phyloP scores from a whole-genome alignment of 495 filamentous ascomycete species.

The Talaromyces ruber region DNA sequence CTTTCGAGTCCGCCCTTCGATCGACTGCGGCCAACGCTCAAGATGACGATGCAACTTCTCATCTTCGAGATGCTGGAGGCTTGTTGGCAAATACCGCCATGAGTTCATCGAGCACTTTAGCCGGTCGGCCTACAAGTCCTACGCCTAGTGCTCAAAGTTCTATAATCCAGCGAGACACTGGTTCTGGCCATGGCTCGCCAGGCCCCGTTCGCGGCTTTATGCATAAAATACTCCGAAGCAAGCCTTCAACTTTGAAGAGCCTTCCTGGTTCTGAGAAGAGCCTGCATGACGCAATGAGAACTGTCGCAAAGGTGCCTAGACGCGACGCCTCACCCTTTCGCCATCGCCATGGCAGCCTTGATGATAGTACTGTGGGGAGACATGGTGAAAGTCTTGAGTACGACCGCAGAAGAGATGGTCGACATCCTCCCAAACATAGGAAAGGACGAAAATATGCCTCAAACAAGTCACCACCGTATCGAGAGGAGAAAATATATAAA shows the following conservation, averaged over 20 bases:
- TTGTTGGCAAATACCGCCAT: conserved; percentile 33
- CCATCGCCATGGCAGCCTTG: conserved; percentile 35
- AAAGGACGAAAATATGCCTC: conserved; percentile 23
- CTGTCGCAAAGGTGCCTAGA: conserved; percentile 32
- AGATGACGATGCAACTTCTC: conserved; percentile 49
- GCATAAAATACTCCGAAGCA: conserved; percentile 52
- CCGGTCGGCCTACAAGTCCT: conserved; percentile 61
- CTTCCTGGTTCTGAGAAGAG: conserved; percentile 40
- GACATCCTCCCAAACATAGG: conserved; percentile 18
- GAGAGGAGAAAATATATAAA: conserved; percentile 43
- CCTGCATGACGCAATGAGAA: conserved; percentile 33
- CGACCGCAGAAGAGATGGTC: conserved; percentile 37
- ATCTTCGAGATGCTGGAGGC: conserved; percentile 34
- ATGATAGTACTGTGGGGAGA: conserved; percentile 18
- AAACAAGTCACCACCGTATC: conserved; percentile 19
- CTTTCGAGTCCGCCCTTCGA: conserved; percentile 36
- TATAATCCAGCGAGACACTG: conserved; percentile 33
- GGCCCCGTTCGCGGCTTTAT: conserved; percentile 59
- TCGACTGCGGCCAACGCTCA: conserved; percentile 50
- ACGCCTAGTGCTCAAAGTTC: conserved; percentile 60
- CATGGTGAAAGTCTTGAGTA: conserved; percentile 26
- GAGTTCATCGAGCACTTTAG: conserved; percentile 39
- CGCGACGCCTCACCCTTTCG: conserved; percentile 43
- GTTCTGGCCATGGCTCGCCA: conserved; percentile 51
- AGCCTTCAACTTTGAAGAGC: conserved; percentile 36